These are phyloP conservation scores for Pythium vanterpoolii DNA, from an alignment of 352 stramenopile species.

Conservation along the genomic window DNA sequence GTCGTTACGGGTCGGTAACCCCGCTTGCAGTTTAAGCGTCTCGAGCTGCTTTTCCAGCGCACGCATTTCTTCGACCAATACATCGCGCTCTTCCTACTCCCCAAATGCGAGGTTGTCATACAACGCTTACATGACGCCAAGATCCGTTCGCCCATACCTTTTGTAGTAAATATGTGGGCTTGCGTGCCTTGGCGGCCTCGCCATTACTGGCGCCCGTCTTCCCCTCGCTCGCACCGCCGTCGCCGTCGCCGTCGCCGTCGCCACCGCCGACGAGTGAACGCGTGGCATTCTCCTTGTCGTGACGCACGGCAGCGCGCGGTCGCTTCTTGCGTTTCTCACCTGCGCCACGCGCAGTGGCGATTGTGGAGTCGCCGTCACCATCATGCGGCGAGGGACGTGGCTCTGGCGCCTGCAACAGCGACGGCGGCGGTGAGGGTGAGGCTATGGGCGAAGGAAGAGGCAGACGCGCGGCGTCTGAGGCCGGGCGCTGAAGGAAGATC, in stretches of 20 bases:
- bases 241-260: too few species aligned
- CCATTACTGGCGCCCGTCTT: background rate
- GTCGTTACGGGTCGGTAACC: slow-evolving; percentile 12
- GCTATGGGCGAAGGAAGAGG: too few species aligned
- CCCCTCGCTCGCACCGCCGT: background rate
- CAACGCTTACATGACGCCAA: too few species aligned
- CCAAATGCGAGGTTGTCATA: background rate
- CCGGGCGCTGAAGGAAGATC: background rate
- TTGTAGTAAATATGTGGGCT: slow-evolving; percentile 18
- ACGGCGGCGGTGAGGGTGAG: too few species aligned
- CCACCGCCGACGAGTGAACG: too few species aligned
- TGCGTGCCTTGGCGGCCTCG: slow-evolving; percentile 1
- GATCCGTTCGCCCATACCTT: too few species aligned
- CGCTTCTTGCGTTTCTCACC: background rate
- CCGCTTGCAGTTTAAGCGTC: slow-evolving; percentile 16
- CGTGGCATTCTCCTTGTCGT: background rate
- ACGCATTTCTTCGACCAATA: slow-evolving; percentile 4
- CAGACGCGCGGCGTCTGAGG: background rate
- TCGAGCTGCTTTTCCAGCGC: slow-evolving; percentile 9
- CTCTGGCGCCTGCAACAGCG: too few species aligned
- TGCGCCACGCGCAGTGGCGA: background rate
- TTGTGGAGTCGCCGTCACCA: background rate
- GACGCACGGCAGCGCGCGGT: background rate
- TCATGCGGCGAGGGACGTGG: background rate
- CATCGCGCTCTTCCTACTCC: slow-evolving; percentile 17